These are phyloP conservation scores for Tetrastigma voinierianum DNA, from an alignment of 164 flowering plant species.

Conservation along the genomic window DNA sequence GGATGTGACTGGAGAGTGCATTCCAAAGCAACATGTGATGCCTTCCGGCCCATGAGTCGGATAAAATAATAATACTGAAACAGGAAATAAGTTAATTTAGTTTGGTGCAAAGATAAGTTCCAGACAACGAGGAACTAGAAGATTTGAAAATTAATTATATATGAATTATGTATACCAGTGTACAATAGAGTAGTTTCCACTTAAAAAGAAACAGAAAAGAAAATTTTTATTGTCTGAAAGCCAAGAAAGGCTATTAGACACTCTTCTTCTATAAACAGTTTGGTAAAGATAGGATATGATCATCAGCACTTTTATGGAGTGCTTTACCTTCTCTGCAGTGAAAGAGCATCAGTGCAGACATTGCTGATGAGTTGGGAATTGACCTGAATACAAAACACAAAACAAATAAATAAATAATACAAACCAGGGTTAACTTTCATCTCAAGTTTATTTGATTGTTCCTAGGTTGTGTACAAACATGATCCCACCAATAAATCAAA, in stretches of 20 bases:
- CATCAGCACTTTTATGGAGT: no score
- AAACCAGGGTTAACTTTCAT: not conserved
- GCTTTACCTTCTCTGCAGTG: slow-evolving; percentile 94
- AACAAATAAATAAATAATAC: not conserved
- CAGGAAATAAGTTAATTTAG: not conserved
- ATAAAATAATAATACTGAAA: slow-evolving; percentile 93
- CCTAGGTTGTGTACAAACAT: not conserved
- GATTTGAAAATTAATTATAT: no score
- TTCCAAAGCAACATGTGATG: slow-evolving; percentile 96
- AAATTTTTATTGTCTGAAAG: no score
- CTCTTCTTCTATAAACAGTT: no score
- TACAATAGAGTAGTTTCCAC: not conserved
- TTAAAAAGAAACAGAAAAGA: not conserved
- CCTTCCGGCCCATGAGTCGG: slow-evolving; percentile 96
- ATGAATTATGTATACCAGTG: no score
- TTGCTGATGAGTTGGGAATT: slow-evolving; percentile 98
- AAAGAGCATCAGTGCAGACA: slow-evolving; percentile 98
- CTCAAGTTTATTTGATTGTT: not conserved
- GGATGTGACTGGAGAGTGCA: slow-evolving; percentile 99
- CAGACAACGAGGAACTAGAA: no score
- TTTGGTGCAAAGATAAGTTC: not conserved
- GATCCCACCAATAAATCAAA: not conserved
- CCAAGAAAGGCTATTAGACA: no score
- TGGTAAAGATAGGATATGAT: no score
- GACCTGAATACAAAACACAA: slow-evolving; percentile 47